Percentiles rank a stretch among this genome's conserved stretches.
phyloP scores from a whole-genome alignment of 768 basidiomycete species.

The Suillus clintonianus region DNA sequence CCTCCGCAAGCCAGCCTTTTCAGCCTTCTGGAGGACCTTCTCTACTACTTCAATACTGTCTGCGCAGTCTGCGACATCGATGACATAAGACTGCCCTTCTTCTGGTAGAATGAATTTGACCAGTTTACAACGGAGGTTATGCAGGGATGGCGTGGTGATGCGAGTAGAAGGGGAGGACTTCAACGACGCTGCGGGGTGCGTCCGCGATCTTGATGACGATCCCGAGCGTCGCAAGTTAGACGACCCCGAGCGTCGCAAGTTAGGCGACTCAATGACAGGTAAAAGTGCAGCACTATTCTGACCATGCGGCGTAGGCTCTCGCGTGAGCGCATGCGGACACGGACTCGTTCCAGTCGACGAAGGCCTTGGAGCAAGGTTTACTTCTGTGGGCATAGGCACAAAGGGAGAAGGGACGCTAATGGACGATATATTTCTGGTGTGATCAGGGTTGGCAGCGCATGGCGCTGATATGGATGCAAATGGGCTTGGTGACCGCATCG shows the following conservation, averaged over 20 bases:
- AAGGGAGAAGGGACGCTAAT: constrained; percentile 45
- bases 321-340: constrained; percentile 64
- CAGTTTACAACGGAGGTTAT: constrained; percentile 79
- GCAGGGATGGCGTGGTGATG: constrained; percentile 53
- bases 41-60: constrained; percentile 87
- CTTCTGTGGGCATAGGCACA: constrained; percentile 30
- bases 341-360: constrained; percentile 41
- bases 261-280: constrained; percentile 71
- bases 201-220: constrained; percentile 20
- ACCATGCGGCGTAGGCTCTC: constrained; percentile 42
- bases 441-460: constrained; percentile 48
- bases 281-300: constrained; percentile 52
- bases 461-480: constrained; percentile 23
- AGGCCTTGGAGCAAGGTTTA: constrained; percentile 46
- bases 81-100: constrained; percentile 72
- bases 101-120: constrained; percentile 92
- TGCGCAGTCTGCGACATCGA: constrained; percentile 79
- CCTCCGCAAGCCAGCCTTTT: constrained; percentile 52
- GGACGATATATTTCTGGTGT: constrained; percentile 54
- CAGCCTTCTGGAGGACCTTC: constrained; percentile 87
- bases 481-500: constrained; percentile 38
- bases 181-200: constrained; percentile 49
- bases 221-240: constrained; percentile 33
- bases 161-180: constrained; percentile 53
- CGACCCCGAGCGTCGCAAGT: constrained; percentile 14